A percentile compares a stretch with the other conserved stretches of the same genome.
Evolutionary conservation across 768 basidiomycete genomes (phyloP).

Genomic region (Agaricus sinodeliciosus): DNA sequence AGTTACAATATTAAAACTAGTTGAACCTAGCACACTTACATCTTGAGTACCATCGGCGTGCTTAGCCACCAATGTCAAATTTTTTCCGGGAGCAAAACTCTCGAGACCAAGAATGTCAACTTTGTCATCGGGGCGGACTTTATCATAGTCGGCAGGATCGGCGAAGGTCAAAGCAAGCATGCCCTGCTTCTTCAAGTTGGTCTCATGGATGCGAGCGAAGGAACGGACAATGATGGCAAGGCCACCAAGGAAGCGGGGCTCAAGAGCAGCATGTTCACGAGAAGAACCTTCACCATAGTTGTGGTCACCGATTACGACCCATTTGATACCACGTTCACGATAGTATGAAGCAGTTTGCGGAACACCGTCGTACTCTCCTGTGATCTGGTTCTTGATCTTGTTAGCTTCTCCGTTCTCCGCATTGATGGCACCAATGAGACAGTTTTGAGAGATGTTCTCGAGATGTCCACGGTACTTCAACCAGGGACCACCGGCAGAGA

Average conservation of each 20-base stretch:
- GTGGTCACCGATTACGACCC: conserved; percentile 95
- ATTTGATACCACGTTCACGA: conserved; percentile 84
- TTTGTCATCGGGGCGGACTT: conserved; percentile 79
- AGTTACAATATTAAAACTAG: neutral
- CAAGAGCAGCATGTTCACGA: conserved; percentile 95
- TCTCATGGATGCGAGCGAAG: conserved; percentile 97
- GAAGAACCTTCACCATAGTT: conserved; percentile 99
- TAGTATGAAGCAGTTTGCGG: conserved; percentile 84
- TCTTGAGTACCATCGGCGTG: conserved; percentile 77
- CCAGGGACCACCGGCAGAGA: conserved; percentile 98
- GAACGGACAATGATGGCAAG: conserved; percentile 94
- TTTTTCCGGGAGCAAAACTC: conserved; percentile 85
- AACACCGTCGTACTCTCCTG: conserved; percentile 80
- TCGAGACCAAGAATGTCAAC: conserved; percentile 88
- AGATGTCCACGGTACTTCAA: conserved; percentile 99
- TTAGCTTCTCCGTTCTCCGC: conserved; percentile 93
- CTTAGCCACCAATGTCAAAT: conserved; percentile 76
- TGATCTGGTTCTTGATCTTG: conserved; percentile 87
- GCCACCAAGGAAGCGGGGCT: conserved; percentile 92
- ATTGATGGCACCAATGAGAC: conserved; percentile 97
- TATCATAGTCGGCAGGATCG: conserved; percentile 92
- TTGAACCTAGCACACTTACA: conserved; percentile 25
- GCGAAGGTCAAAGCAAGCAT: conserved; percentile 95
- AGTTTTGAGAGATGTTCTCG: conserved; percentile 98
- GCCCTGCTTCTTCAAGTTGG: conserved; percentile 99